Percentiles rank a stretch among this genome's conserved stretches.
These are phyloP conservation scores for Colletotrichum somersetense DNA, from an alignment of 2,329 filamentous ascomycete species.

Conservation along the genomic window DNA sequence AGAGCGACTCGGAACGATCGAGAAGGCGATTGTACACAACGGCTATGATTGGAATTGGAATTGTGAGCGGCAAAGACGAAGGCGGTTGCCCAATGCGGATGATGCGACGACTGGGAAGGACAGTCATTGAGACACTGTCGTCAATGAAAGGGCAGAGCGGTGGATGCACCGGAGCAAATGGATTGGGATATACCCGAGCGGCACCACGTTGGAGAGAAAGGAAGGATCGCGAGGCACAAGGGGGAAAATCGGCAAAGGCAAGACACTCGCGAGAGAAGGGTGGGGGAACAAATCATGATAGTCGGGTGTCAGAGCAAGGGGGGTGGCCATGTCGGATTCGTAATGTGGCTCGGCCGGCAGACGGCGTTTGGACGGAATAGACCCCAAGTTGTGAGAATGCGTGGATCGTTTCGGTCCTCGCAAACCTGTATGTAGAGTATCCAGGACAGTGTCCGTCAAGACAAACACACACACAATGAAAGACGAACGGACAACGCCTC, in stretches of 20 bases:
- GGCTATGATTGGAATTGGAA: not conserved
- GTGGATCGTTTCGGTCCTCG: not conserved
- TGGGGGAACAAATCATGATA: not conserved
- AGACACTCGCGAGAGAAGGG: not conserved
- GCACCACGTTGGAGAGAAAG: not conserved
- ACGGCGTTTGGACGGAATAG: not conserved
- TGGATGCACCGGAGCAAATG: not conserved
- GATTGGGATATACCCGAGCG: not conserved
- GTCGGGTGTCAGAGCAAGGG: not conserved
- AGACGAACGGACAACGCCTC: not conserved
- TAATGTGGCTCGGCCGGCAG: constrained; percentile 9
- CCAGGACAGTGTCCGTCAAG: not conserved
- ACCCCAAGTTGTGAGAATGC: not conserved
- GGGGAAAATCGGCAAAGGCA: not conserved
- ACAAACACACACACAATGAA: not conserved
- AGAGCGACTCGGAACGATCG: not conserved
- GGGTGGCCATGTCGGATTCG: not conserved
- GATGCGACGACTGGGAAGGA: not conserved
- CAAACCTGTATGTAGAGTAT: not conserved
- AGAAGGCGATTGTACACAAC: not conserved
- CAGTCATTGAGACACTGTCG: not conserved
- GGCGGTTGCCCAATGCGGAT: not conserved
- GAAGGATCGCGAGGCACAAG: not conserved
- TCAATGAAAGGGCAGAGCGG: not conserved
- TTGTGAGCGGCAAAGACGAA: not conserved